These are phyloP conservation scores for Thymus mandschuricus DNA, from an alignment of 257 asterid genomes.

Conservation along the genomic window DNA sequence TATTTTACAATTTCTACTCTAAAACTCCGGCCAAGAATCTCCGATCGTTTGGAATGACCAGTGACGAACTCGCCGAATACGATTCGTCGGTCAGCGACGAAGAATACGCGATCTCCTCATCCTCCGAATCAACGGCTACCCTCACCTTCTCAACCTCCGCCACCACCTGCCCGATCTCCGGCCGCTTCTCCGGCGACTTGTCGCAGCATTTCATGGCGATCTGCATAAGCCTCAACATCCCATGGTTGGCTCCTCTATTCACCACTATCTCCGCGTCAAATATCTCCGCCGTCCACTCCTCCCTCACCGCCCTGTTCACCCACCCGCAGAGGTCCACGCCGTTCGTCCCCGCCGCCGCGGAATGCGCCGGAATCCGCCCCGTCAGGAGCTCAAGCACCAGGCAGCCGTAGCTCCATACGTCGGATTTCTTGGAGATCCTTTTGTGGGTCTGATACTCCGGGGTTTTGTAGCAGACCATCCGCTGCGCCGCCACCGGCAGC, in stretches of 20 bases:
- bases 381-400: slow-evolving; percentile 74
- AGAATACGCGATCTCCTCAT: slow-evolving; percentile 48
- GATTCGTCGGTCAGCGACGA: slow-evolving; percentile 70
- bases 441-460: slow-evolving; percentile 64
- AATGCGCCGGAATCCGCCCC: slow-evolving; percentile 55
- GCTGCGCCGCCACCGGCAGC: slow-evolving; percentile 52
- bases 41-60: slow-evolving; percentile 24
- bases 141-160: slow-evolving; percentile 64
- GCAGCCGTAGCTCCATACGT: slow-evolving; percentile 83
- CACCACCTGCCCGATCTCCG: slow-evolving; percentile 56
- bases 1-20: too few species aligned
- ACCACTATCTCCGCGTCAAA: slow-evolving; percentile 75
- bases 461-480: slow-evolving; percentile 62
- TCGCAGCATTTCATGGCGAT: slow-evolving; percentile 72
- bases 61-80: slow-evolving; percentile 40
- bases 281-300: slow-evolving; percentile 95
- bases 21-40: neutral
- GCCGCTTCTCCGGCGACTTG: slow-evolving; percentile 63
- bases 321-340: slow-evolving; percentile 74
- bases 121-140: slow-evolving; percentile 47
- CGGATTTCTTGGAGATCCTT: slow-evolving; percentile 59
- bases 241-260: slow-evolving; percentile 64
- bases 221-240: slow-evolving; percentile 66
- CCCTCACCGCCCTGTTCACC: slow-evolving; percentile 84
- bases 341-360: slow-evolving; percentile 56